Conservation (phyloP, 805 yeast genomes). For the Lipomyces mesembrius region DNA sequence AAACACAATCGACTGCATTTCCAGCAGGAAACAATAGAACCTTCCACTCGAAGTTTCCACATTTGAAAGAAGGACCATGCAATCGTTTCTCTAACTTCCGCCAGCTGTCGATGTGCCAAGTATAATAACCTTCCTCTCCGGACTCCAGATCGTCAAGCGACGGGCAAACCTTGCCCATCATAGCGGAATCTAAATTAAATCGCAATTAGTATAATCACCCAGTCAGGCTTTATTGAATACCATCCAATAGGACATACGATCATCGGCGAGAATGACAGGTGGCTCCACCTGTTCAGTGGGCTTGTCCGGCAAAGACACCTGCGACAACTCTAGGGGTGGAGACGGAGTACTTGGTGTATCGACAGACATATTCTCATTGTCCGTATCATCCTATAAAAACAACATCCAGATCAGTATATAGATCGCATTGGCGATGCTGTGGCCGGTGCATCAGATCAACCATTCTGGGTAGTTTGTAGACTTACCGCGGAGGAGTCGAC, state of each 20-base stretch:
- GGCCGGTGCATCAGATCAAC: neutral
- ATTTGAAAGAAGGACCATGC: conserved; percentile 43
- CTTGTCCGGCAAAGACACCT: neutral
- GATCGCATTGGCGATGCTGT: neutral
- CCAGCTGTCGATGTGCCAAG: conserved; percentile 50
- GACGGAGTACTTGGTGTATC: conserved; percentile 27
- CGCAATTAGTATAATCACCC: conserved; percentile 9
- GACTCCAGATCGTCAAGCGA: conserved; percentile 41
- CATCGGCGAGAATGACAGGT: conserved; percentile 14
- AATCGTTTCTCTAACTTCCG: conserved; percentile 45
- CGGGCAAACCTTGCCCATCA: conserved; percentile 30
- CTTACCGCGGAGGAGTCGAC: conserved; percentile 25
- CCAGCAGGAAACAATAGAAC: conserved; percentile 75
- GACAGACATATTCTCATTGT: conserved; percentile 30
- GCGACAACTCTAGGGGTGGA: conserved; percentile 6
- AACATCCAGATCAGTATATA: neutral
- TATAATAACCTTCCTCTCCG: conserved; percentile 36
- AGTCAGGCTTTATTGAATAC: neutral
- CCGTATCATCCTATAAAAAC: conserved; percentile 27
- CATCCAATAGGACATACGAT: conserved; percentile 15
- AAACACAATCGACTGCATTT: conserved; percentile 54
- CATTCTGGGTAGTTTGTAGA: neutral
- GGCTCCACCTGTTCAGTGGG: conserved; percentile 13
- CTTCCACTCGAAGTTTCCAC: conserved; percentile 49
- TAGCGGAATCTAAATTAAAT: conserved; percentile 19